Conservation (phyloP, 116 monocot genomes). For the Zostera marina region DNA sequence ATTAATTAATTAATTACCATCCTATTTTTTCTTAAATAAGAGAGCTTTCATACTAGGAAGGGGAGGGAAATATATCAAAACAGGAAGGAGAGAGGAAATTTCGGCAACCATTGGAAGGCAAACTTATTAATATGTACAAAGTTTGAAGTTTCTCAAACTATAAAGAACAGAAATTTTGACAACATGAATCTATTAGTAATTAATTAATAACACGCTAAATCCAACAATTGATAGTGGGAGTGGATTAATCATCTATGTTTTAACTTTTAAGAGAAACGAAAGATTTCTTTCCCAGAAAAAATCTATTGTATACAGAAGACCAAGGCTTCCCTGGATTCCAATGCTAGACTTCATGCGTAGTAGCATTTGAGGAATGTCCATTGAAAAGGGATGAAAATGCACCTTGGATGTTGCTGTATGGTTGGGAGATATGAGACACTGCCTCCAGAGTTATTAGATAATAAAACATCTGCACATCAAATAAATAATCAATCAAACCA, state of each 20-base stretch:
- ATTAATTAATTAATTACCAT: too few relatives aligned
- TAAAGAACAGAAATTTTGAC: too few relatives aligned
- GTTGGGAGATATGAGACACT: slow-evolving; percentile 3
- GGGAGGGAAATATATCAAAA: too few relatives aligned
- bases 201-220: too few relatives aligned
- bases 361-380: not conserved
- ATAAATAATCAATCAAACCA: slow-evolving; percentile 1
- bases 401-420: slow-evolving; percentile 1
- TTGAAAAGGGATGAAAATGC: not conserved
- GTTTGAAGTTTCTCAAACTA: too few relatives aligned
- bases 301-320: not conserved
- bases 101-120: too few relatives aligned
- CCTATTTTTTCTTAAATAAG: too few relatives aligned
- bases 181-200: too few relatives aligned
- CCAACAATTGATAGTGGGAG: slow-evolving; percentile 27
- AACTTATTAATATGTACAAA: too few relatives aligned
- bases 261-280: slow-evolving; percentile 1
- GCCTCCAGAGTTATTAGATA: slow-evolving; percentile 5
- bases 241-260: not conserved
- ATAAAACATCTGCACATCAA: too few relatives aligned
- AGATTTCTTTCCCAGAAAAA: not conserved
- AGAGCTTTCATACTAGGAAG: too few relatives aligned
- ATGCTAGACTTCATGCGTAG: not conserved
- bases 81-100: too few relatives aligned
- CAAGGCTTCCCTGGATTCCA: not conserved